Percentiles rank a stretch among this genome's conserved stretches.
These are phyloP conservation scores for Chrysoporthe austroafricana DNA, from an alignment of 2,329 filamentous ascomycete genomes.

Conservation along the genomic window DNA sequence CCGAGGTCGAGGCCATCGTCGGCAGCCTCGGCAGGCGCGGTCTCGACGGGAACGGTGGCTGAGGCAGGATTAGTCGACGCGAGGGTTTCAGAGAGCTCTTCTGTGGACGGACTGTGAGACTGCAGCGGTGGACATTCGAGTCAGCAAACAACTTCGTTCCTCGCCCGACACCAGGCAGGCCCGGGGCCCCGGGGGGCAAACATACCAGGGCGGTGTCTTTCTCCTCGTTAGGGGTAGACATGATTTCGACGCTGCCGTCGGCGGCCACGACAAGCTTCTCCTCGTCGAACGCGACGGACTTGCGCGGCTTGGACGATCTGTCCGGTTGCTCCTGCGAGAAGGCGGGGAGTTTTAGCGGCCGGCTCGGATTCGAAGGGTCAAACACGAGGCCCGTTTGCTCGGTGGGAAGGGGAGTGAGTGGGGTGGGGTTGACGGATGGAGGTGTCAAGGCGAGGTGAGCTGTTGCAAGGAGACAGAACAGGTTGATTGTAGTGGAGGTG, in stretches of 20 bases:
- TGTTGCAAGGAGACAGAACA: conserved; percentile 23
- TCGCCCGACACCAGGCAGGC: background rate
- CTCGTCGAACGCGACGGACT: conserved; percentile 93
- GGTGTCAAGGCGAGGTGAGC: conserved; percentile 8
- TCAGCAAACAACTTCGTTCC: conserved; percentile 11
- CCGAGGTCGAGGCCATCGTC: conserved; percentile 57
- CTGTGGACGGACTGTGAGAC: conserved; percentile 30
- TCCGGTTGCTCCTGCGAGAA: conserved; percentile 32
- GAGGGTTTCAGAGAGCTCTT: conserved; percentile 28
- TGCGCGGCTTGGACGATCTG: conserved; percentile 74
- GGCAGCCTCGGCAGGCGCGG: conserved; percentile 63
- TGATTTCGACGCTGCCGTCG: conserved; percentile 82
- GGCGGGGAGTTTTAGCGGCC: conserved; percentile 31
- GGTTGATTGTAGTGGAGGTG: conserved; percentile 22
- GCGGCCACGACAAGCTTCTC: conserved; percentile 85
- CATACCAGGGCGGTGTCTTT: conserved; percentile 72
- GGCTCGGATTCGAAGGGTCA: conserved; percentile 5
- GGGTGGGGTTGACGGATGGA: background rate
- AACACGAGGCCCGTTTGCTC: conserved; percentile 17
- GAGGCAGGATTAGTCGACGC: conserved; percentile 29
- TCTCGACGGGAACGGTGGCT: conserved; percentile 37
- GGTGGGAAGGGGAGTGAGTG: background rate
- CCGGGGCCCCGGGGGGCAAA: background rate
- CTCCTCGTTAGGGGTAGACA: conserved; percentile 70
- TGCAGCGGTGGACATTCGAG: conserved; percentile 3